Percentiles rank a stretch among this genome's conserved stretches.
These are phyloP conservation scores for Zancudomyces culisetae DNA, from an alignment of 371 early-diverging fungal genomes.

Conservation along the genomic window DNA sequence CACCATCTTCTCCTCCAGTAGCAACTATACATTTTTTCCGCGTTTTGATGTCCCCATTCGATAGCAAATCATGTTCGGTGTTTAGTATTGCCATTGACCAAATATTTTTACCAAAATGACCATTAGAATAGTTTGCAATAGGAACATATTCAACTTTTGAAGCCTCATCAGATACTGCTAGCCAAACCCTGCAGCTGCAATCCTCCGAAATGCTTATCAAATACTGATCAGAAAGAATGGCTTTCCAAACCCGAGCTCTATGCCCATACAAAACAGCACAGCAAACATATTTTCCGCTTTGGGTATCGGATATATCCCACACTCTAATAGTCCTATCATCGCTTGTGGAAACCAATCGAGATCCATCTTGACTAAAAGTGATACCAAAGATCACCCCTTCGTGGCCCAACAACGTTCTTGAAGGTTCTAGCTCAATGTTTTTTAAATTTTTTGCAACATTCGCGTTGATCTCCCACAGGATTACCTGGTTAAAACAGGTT, in stretches of 20 bases:
- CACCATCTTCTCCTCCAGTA: constrained; percentile 3
- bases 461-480: constrained; percentile 33
- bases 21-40: background rate
- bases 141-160: constrained; percentile 29
- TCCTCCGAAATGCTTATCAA: constrained; percentile 57
- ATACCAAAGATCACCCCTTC: constrained; percentile 63
- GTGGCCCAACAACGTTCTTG: constrained; percentile 7
- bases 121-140: constrained; percentile 49
- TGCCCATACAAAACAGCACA: constrained; percentile 48
- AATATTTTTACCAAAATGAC: constrained; percentile 60
- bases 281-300: background rate
- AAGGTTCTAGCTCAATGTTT: background rate
- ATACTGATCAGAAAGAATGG: constrained; percentile 34
- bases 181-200: constrained; percentile 63
- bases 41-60: background rate
- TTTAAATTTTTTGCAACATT: background rate
- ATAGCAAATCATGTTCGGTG: too few species aligned
- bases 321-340: constrained; percentile 71
- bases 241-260: constrained; percentile 64
- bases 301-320: constrained; percentile 25
- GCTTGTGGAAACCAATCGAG: constrained; percentile 43
- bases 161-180: constrained; percentile 9
- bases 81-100: constrained; percentile 57
- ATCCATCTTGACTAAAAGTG: constrained; percentile 41
- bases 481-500: constrained; percentile 64